A percentile compares a stretch with the other conserved stretches of the same genome.
Conservation (phyloP, 2,329 filamentous ascomycete species). For the Botryosphaeria dothidea region DNA sequence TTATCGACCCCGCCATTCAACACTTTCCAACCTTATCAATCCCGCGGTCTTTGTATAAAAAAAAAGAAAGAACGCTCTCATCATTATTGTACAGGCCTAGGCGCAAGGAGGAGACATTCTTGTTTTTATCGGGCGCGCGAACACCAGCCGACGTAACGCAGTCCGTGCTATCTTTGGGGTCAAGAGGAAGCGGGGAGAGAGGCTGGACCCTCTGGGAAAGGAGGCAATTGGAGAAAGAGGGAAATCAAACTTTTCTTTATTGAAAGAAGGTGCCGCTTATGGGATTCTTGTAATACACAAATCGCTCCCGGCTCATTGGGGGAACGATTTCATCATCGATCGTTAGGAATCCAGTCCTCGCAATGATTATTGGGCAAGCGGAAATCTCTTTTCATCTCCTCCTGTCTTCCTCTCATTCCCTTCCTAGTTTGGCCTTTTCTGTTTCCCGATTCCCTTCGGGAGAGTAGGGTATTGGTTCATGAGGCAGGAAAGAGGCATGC, state of each 20-base stretch:
- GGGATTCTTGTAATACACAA: not conserved
- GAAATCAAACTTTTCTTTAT: not conserved
- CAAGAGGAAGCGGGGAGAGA: not conserved
- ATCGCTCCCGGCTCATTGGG: not conserved
- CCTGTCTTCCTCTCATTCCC: not conserved
- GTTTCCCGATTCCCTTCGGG: not conserved
- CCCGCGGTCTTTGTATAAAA: not conserved
- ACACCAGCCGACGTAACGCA: not conserved
- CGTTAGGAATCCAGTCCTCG: constrained; percentile 1
- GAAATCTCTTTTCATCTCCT: not conserved
- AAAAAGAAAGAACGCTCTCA: constrained; percentile 2
- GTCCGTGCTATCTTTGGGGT: not conserved
- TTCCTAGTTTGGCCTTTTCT: not conserved
- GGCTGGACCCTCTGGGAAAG: constrained; percentile 8
- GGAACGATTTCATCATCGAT: not conserved
- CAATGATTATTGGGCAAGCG: not conserved
- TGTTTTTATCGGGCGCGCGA: not conserved
- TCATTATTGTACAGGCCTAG: constrained; percentile 6
- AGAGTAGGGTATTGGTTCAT: too few relatives aligned
- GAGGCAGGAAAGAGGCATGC: too few relatives aligned
- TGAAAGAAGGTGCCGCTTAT: not conserved
- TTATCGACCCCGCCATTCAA: constrained; percentile 2
- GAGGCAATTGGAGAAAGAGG: not conserved
- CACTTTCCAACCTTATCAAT: not conserved
- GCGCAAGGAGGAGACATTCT: not conserved